These are phyloP conservation scores for Citrus sinensis DNA, from an alignment of 345 rosid species.

Conservation along the genomic window DNA sequence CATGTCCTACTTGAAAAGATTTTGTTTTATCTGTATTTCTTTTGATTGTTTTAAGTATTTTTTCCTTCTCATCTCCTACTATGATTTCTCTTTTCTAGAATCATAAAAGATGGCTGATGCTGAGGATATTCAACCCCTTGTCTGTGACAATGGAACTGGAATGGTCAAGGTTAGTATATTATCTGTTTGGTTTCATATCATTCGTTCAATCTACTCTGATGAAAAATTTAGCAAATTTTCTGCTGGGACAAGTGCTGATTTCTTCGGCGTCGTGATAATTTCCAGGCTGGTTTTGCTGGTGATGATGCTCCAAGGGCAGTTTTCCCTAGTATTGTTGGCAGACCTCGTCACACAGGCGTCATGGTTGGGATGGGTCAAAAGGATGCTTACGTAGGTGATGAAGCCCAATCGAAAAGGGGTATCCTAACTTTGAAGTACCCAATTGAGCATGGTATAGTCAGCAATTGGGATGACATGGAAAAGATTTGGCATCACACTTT, in stretches of 20 bases:
- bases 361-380: conserved; percentile 58
- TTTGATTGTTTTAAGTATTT: not conserved
- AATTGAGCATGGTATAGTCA: conserved; percentile 50
- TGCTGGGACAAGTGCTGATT: not conserved
- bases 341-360: conserved; percentile 51
- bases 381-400: conserved; percentile 51
- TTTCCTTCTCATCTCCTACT: not conserved
- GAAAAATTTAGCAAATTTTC: not conserved
- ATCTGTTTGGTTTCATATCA: not conserved
- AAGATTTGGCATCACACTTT: conserved; percentile 54
- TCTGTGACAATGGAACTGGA: conserved; percentile 35
- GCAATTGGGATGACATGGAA: conserved; percentile 57
- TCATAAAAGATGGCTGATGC: conserved; percentile 24
- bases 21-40: not conserved
- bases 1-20: not conserved
- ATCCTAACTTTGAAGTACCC: conserved; percentile 49
- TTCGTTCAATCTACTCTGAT: not conserved
- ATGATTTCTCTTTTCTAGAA: not conserved
- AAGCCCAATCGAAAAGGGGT: conserved; percentile 51
- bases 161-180: conserved; percentile 30
- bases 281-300: conserved; percentile 52
- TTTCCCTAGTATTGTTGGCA: conserved; percentile 53
- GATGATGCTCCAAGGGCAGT: conserved; percentile 76
- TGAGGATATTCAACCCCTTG: conserved; percentile 32
- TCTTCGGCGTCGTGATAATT: not conserved